A percentile compares a stretch with the other conserved stretches of the same genome.
These are phyloP conservation scores for Vaccinium darrowii DNA, from an alignment of 148 eudicot genomes.

Conservation along the genomic window DNA sequence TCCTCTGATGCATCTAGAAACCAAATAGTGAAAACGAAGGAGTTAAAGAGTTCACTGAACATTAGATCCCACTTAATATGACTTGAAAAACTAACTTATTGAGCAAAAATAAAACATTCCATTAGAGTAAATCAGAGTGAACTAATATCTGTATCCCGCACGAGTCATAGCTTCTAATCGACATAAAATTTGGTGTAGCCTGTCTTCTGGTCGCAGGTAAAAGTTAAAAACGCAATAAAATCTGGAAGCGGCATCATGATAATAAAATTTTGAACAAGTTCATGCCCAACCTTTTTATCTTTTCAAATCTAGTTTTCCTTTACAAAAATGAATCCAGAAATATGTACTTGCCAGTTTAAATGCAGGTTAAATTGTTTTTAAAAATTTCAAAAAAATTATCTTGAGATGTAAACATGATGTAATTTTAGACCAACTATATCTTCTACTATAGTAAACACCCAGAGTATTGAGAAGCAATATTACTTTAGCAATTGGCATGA, in stretches of 20 bases:
- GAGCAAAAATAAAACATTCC: too few relatives aligned
- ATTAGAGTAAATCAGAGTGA: too few relatives aligned
- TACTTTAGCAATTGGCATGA: not conserved
- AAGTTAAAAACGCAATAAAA: not conserved
- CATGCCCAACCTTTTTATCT: not conserved
- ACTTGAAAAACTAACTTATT: too few relatives aligned
- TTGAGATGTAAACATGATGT: not conserved
- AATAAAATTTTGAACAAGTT: not conserved
- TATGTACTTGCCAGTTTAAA: not conserved
- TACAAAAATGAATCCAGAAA: not conserved
- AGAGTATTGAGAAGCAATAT: not conserved
- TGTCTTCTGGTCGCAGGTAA: not conserved
- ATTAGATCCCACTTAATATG: too few relatives aligned
- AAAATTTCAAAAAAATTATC: not conserved
- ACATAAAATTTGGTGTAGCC: not conserved
- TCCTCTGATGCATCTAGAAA: too few relatives aligned
- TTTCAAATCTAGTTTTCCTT: too few relatives aligned
- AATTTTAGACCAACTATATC: not conserved
- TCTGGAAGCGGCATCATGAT: not conserved
- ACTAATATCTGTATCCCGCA: too few relatives aligned
- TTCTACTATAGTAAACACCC: too few relatives aligned
- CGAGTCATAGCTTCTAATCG: too few relatives aligned
- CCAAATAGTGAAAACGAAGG: too few relatives aligned
- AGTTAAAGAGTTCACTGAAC: too few relatives aligned
- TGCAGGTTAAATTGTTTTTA: not conserved